These are phyloP conservation scores for Tolypocladium ovalisporum DNA, from an alignment of 2,329 filamentous ascomycete genomes.

Conservation along the genomic window DNA sequence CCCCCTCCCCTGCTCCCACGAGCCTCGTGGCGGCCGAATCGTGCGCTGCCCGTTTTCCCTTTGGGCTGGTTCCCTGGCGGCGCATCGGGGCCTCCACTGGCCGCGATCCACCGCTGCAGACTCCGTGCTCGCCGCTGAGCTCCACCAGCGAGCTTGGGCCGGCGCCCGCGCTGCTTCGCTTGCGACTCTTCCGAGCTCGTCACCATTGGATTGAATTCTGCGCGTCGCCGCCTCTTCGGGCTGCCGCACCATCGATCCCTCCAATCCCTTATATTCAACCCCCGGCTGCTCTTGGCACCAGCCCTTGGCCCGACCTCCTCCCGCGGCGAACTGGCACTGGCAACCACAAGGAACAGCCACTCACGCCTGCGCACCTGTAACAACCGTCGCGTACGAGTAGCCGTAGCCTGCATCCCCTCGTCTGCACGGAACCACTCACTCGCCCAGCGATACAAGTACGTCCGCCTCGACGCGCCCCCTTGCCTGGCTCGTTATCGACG, in stretches of 20 bases:
- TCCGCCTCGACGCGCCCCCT: neutral
- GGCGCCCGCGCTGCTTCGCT: no score
- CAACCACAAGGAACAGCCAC: neutral
- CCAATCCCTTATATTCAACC: neutral
- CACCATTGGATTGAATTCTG: neutral
- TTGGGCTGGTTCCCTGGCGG: no score
- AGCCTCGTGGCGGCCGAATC: neutral
- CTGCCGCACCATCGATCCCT: neutral
- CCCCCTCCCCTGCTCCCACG: neutral
- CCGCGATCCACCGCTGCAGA: neutral
- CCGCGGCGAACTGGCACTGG: neutral
- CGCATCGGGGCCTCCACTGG: neutral
- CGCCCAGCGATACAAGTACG: neutral
- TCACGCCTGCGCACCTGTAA: neutral
- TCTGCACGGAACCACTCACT: neutral
- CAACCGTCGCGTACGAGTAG: neutral
- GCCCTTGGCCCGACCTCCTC: neutral
- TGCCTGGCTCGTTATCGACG: neutral
- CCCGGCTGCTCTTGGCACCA: neutral
- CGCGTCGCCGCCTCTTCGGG: neutral
- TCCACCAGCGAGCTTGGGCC: no score
- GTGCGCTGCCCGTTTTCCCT: no score
- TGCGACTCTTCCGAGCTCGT: neutral
- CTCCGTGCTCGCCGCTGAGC: no score
- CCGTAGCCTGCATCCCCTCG: neutral